Evolutionary conservation across 2,329 filamentous ascomycete genomes (phyloP), one percentile per base, ranked within the genome.

Genomic region (Phoma sp.): DNA sequence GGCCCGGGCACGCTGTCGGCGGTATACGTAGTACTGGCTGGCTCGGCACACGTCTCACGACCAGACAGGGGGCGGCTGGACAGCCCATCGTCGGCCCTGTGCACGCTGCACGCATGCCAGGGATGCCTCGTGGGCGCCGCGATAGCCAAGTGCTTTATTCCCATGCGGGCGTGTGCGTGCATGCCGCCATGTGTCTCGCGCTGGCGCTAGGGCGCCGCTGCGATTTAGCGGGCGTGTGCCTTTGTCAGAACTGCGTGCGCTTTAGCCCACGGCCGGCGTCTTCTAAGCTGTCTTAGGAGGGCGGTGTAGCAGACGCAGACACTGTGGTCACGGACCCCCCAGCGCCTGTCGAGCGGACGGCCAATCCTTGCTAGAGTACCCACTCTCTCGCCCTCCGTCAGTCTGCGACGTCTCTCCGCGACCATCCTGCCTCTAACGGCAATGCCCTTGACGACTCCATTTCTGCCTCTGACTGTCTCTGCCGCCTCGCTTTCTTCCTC

Each of bases 331-430:
- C 62, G 59, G 59, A 55, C 55, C 61, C 60, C 59, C 53, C 48
- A 48, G 45, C 26, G 39, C 30, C 45, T 45, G 45, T 28, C 28
- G 38, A 40, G 23, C 45, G 7, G 45, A 45, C 33, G 33, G 51
- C 53, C 63, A 58, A 70, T 69, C 68, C 68, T 66, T 67, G 69
- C 69, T 66, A 69, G 64, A 61, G 67, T 72, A 67, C 66, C 69
- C 69, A 69, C 71, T 64, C 62, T 64, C 56, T 66, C 55, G 62
- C 68, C 63, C 65, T 64, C 68, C 64, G 57, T 59, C 64, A 63
- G 58, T 63, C 64, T 64, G 64, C 58, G 61, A 66, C 62, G 48
- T 49, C 61, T 69, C 67, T 69, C 67, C 65, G 66, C 64, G 58
- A 68, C 60, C 54, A 66, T 70, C 67, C 62, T 68, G 60, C 60